Evolutionary conservation across 2,329 filamentous ascomycete genomes (phyloP).

Genomic region (Botrytis sinoallii): DNA sequence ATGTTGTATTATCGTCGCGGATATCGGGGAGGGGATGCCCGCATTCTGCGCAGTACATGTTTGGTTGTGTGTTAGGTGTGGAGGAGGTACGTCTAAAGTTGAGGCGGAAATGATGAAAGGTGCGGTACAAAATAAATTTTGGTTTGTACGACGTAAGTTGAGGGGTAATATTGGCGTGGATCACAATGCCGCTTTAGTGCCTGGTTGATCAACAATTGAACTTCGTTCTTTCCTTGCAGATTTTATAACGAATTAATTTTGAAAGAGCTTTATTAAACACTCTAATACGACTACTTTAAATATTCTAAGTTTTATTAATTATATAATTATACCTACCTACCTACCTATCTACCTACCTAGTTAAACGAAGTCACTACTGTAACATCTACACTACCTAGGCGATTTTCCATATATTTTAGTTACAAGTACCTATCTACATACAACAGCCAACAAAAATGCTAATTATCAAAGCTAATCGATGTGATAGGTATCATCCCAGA

Average conservation of each 20-base stretch:
- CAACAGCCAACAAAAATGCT: not conserved
- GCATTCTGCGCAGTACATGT: conserved; percentile 36
- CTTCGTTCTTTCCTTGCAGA: not conserved
- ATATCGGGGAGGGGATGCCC: conserved; percentile 31
- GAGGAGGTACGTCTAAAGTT: not conserved
- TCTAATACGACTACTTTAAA: no score
- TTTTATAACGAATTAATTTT: not conserved
- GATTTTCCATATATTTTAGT: no score
- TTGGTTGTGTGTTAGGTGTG: not conserved
- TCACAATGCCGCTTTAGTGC: not conserved
- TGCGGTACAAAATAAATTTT: conserved; percentile 7
- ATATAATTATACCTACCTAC: not conserved
- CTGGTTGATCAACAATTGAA: not conserved
- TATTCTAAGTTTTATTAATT: no score
- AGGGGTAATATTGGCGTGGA: not conserved
- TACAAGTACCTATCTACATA: no score
- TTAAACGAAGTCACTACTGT: not conserved
- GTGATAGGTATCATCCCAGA: no score
- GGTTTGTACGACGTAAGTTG: conserved; percentile 1
- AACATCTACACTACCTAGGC: not conserved
- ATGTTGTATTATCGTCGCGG: conserved; percentile 32
- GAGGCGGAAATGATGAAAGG: not conserved
- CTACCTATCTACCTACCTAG: no score
- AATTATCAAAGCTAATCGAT: not conserved
- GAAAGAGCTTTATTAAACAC: no score